A percentile compares a stretch with the other conserved stretches of the same genome.
These are phyloP conservation scores for Cryptosporidium xiaoi DNA, from an alignment of 169 alveolate genomes.

Conservation along the genomic window DNA sequence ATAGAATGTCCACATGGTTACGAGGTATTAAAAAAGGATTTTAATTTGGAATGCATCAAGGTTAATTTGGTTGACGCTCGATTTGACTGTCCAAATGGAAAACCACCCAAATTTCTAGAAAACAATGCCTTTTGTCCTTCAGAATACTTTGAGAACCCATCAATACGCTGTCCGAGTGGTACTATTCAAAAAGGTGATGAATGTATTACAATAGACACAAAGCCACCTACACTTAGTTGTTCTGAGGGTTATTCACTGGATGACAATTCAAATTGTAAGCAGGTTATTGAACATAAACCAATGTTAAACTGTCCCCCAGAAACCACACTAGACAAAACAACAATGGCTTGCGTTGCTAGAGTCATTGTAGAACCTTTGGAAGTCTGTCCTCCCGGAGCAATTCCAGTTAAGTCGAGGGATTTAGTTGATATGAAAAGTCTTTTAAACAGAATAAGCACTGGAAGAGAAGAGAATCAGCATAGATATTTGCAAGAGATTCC, in stretches of 20 bases:
- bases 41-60: slow-evolving; percentile 20
- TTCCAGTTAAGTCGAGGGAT: slow-evolving; percentile 60
- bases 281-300: slow-evolving; percentile 68
- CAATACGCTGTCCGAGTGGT: slow-evolving; percentile 27
- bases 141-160: slow-evolving; percentile 26
- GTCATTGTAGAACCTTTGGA: slow-evolving; percentile 71
- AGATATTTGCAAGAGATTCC: slow-evolving; percentile 61
- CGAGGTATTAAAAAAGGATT: slow-evolving; percentile 32
- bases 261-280: slow-evolving; percentile 54
- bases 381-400: slow-evolving; percentile 72
- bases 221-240: slow-evolving; percentile 47
- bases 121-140: slow-evolving; percentile 44
- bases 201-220: slow-evolving; percentile 25
- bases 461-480: not conserved
- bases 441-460: slow-evolving; percentile 14
- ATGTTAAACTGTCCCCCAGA: slow-evolving; percentile 59
- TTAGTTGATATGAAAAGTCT: slow-evolving; percentile 37
- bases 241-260: slow-evolving; percentile 61
- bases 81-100: slow-evolving; percentile 56
- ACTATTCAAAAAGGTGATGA: slow-evolving; percentile 27
- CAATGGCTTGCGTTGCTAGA: slow-evolving; percentile 60
- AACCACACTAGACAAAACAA: slow-evolving; percentile 48
- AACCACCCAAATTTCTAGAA: slow-evolving; percentile 43
- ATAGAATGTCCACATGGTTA: slow-evolving; percentile 57
- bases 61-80: slow-evolving; percentile 24